phyloP scores from a whole-genome alignment of 1,284 basidiomycete genomes.

The Cutaneotrichosporon daszewskae region DNA sequence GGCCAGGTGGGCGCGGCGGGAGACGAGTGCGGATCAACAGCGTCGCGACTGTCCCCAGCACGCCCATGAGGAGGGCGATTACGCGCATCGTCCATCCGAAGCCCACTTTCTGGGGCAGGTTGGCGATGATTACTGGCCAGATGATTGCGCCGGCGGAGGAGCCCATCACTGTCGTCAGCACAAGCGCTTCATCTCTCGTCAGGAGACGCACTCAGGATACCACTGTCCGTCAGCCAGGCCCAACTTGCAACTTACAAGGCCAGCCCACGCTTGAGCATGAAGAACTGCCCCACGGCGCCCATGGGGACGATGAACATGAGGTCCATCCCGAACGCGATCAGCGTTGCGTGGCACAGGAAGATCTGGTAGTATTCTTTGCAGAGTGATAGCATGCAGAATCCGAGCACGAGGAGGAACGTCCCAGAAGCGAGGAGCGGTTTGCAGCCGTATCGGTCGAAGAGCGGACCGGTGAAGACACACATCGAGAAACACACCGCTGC shows the following conservation, averaged over 20 bases:
- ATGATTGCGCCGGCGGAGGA: constrained; percentile 32
- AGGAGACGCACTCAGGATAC: constrained; percentile 24
- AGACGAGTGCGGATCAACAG: constrained; percentile 33
- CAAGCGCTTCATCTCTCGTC: no score
- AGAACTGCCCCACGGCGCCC: constrained; percentile 40
- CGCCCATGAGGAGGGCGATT: constrained; percentile 29
- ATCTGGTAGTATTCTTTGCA: constrained; percentile 33
- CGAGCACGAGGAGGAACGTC: constrained; percentile 21
- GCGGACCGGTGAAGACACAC: constrained; percentile 31
- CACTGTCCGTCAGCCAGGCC: no score
- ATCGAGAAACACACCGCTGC: constrained; percentile 31
- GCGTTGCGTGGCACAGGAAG: constrained; percentile 30
- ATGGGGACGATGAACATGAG: constrained; percentile 38
- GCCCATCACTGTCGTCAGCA: constrained; percentile 22
- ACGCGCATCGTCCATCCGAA: constrained; percentile 38
- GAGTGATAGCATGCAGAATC: constrained; percentile 28
- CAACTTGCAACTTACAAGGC: no score
- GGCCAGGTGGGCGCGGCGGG: constrained; percentile 29
- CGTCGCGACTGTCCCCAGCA: constrained; percentile 22
- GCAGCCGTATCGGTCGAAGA: constrained; percentile 38
- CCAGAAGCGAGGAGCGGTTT: constrained; percentile 27
- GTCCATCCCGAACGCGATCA: constrained; percentile 35
- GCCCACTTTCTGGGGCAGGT: constrained; percentile 34
- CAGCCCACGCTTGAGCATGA: constrained; percentile 31
- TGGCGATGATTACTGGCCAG: constrained; percentile 39